phyloP scores from a whole-genome alignment of 176 grass and related monocot species.

The Paspalum notatum region DNA sequence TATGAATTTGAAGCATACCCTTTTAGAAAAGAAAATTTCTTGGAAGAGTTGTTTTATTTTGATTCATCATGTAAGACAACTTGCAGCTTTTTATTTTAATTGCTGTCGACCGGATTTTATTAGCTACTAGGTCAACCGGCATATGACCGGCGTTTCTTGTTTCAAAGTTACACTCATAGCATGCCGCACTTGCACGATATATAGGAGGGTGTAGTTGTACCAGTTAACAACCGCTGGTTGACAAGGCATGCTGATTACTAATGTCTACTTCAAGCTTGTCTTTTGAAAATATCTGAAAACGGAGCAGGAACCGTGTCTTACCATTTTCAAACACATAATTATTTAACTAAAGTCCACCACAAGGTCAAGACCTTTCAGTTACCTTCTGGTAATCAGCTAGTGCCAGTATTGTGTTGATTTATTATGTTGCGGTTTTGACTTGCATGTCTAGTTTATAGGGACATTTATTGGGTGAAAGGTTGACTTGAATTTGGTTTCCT shows the following conservation, averaged over 20 bases:
- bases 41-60: constrained; percentile 1
- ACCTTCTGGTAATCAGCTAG: constrained; percentile 27
- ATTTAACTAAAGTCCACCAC: not conserved
- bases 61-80: not conserved
- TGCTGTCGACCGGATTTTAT: constrained; percentile 24
- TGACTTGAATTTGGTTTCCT: constrained; percentile 16
- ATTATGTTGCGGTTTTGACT: constrained; percentile 19
- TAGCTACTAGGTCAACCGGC: constrained; percentile 9
- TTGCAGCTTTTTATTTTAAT: constrained; percentile 16
- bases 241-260: constrained; percentile 15
- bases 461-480: constrained; percentile 13
- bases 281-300: not conserved
- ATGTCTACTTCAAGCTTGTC: constrained; percentile 32
- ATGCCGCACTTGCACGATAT: constrained; percentile 23
- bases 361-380: constrained; percentile 7
- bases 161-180: not conserved
- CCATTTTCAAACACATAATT: constrained; percentile 5
- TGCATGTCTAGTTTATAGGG: not conserved
- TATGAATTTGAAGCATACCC: not conserved
- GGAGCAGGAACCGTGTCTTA: constrained; percentile 12
- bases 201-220: constrained; percentile 39
- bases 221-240: constrained; percentile 46
- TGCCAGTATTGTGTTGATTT: not conserved
- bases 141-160: constrained; percentile 8
- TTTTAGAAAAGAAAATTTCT: not conserved